Conservation (phyloP, 139 green algal species). For the Micractinium sp. region DNA sequence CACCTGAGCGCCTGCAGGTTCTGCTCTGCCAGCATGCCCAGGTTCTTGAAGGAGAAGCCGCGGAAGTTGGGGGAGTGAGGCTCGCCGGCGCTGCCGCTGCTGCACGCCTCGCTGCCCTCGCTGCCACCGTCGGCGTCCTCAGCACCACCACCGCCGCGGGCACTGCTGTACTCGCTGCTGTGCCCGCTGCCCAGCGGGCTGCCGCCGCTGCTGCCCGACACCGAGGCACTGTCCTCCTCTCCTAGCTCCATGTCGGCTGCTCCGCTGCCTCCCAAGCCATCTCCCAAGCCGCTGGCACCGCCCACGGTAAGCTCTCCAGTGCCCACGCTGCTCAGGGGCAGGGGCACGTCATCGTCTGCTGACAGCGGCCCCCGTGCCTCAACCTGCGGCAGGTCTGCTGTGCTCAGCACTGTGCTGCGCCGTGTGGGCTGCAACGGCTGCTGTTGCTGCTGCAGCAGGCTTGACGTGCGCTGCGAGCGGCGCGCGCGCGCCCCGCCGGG, state of each 20-base stretch:
- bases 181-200: background rate
- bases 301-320: background rate
- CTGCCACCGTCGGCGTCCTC: too few relatives aligned
- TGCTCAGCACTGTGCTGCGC: background rate
- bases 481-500: too few relatives aligned
- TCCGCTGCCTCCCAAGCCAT: background rate
- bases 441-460: background rate
- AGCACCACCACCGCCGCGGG: background rate
- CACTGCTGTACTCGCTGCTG: background rate
- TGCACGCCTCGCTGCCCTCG: background rate
- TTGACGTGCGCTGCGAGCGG: background rate
- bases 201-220: constrained; percentile 27
- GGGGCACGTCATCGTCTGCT: background rate
- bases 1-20: constrained; percentile 45
- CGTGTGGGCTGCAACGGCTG: background rate
- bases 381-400: background rate
- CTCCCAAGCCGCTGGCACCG: background rate
- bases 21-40: constrained; percentile 42
- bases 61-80: constrained; percentile 5
- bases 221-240: background rate
- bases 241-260: background rate
- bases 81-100: background rate
- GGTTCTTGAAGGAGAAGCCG: constrained; percentile 44
- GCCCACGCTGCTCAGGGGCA: background rate
- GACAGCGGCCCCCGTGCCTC: background rate